Evolutionary conservation across 305 asterid genomes (phyloP).

Genomic region (Fraxinus dipetala): DNA sequence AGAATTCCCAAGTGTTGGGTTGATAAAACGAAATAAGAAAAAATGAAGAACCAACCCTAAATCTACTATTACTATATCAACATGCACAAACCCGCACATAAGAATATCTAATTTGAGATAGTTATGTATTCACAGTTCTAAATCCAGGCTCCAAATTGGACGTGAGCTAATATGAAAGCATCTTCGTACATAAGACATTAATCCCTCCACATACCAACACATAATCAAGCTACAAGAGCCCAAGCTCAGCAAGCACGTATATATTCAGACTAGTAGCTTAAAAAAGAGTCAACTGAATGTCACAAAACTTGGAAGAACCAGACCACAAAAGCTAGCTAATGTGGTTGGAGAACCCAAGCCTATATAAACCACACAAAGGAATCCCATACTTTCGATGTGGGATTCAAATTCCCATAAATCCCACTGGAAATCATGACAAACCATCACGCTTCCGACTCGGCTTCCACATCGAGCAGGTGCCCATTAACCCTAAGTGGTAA

Average conservation of each 20-base stretch:
- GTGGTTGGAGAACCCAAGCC: too few relatives aligned
- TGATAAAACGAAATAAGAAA: not conserved
- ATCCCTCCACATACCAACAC: not conserved
- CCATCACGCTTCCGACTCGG: too few relatives aligned
- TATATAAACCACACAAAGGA: too few relatives aligned
- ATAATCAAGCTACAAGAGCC: not conserved
- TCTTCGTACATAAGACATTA: not conserved
- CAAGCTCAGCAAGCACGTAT: not conserved
- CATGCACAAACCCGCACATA: not conserved
- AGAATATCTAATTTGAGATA: not conserved
- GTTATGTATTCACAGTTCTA: not conserved
- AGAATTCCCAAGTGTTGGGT: not conserved
- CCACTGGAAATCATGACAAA: too few relatives aligned
- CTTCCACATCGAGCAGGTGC: too few relatives aligned
- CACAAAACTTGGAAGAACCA: too few relatives aligned
- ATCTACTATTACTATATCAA: not conserved
- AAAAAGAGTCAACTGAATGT: not conserved
- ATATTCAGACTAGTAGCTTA: not conserved
- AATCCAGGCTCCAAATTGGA: not conserved
- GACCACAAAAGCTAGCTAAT: too few relatives aligned
- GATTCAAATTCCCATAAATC: too few relatives aligned
- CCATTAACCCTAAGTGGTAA: too few relatives aligned
- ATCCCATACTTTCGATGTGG: too few relatives aligned
- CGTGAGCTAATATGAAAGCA: not conserved
- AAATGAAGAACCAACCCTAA: not conserved